Evolutionary conservation across 441 rosid species (phyloP).

Genomic region (Eutrema salsugineum): DNA sequence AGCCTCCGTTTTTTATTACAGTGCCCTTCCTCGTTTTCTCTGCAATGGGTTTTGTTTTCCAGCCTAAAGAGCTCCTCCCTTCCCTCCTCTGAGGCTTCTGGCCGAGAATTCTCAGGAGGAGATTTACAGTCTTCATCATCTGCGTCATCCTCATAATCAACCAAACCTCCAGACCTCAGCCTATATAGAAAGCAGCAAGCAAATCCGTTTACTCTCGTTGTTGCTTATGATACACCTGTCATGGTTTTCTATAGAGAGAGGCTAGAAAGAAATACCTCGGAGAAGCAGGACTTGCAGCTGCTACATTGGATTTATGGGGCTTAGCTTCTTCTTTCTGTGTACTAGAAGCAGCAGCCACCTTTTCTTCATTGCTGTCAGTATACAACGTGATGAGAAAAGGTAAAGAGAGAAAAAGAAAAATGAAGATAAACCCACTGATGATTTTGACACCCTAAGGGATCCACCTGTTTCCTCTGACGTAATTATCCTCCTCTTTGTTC

Average conservation of each 20-base stretch:
- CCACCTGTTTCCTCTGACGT: conserved; percentile 81
- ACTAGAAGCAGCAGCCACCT: conserved; percentile 61
- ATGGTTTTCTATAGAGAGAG: conserved; percentile 3
- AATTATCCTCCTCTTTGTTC: conserved; percentile 84
- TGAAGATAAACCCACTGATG: neutral
- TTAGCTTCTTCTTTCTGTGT: conserved; percentile 33
- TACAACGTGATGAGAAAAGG: conserved; percentile 1
- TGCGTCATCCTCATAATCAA: conserved; percentile 87
- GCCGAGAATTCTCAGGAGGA: conserved; percentile 51
- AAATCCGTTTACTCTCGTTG: neutral
- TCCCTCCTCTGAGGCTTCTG: conserved; percentile 48
- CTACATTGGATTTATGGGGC: conserved; percentile 62
- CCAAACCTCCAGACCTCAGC: conserved; percentile 62
- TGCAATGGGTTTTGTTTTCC: conserved; percentile 50
- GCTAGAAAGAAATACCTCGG: conserved; percentile 43
- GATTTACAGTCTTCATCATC: conserved; percentile 74
- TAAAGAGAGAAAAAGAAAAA: neutral
- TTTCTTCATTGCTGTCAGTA: conserved; percentile 69
- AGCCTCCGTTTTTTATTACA: conserved; percentile 51
- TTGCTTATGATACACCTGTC: neutral
- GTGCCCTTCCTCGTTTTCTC: conserved; percentile 51
- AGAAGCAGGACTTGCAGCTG: conserved; percentile 42
- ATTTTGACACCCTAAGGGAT: neutral
- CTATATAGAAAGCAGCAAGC: conserved; percentile 26
- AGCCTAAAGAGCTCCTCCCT: conserved; percentile 52